Evolutionary conservation across 306 rosid genomes (phyloP).

Genomic region (Dalbergia cochinchinensis): DNA sequence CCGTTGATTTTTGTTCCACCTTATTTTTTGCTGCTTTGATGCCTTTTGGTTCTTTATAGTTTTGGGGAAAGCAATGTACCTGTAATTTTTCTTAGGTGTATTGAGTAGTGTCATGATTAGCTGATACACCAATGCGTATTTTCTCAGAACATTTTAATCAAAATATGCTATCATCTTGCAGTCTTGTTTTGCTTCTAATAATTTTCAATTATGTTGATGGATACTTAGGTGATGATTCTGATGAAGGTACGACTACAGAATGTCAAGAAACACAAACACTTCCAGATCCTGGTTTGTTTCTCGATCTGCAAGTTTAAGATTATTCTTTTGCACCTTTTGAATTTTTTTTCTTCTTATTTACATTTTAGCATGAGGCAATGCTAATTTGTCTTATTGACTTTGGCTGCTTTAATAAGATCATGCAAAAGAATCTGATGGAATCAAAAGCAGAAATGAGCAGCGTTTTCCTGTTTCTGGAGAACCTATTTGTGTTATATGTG

Average conservation of each 20-base stretch:
- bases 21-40: not conserved
- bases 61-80: constrained; percentile 15
- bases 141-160: not conserved
- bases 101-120: constrained; percentile 24
- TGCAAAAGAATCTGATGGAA: constrained; percentile 48
- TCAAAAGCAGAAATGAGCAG: constrained; percentile 73
- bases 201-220: constrained; percentile 29
- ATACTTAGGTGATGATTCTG: constrained; percentile 63
- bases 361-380: not conserved
- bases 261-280: constrained; percentile 56
- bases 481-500: constrained; percentile 84
- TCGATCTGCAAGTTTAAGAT: constrained; percentile 16
- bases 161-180: constrained; percentile 11
- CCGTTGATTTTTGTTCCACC: constrained; percentile 5
- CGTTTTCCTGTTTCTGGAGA: constrained; percentile 78
- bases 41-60: not conserved
- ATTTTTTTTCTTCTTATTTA: not conserved
- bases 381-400: constrained; percentile 25
- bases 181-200: constrained; percentile 27
- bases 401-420: constrained; percentile 49
- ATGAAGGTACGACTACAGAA: constrained; percentile 60
- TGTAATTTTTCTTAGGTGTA: constrained; percentile 14
- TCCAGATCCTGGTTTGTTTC: constrained; percentile 64
- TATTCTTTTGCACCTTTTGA: not conserved
- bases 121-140: constrained; percentile 19